These are phyloP conservation scores for Luzula sylvatica DNA, from an alignment of 176 grass and related monocot species.

Conservation along the genomic window DNA sequence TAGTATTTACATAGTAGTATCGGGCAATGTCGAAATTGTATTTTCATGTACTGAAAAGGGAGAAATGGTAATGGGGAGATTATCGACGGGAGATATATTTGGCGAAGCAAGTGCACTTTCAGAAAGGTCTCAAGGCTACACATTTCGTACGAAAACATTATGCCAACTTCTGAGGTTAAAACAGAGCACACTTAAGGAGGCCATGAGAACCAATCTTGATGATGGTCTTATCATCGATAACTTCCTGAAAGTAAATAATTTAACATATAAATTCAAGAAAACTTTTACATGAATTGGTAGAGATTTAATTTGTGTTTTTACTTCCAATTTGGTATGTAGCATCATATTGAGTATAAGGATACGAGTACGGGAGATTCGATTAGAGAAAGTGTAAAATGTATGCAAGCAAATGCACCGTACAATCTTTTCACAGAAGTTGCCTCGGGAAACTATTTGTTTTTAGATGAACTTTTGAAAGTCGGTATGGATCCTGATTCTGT, in stretches of 20 bases:
- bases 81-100: slow-evolving; percentile 50
- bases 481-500: slow-evolving; percentile 80
- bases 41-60: slow-evolving; percentile 17
- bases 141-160: slow-evolving; percentile 68
- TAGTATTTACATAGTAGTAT: slow-evolving; percentile 66
- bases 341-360: slow-evolving; percentile 68
- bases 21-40: slow-evolving; percentile 61
- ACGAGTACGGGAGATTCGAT: slow-evolving; percentile 52
- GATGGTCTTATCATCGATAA: slow-evolving; percentile 68
- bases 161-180: slow-evolving; percentile 79
- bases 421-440: slow-evolving; percentile 68
- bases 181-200: slow-evolving; percentile 77
- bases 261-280: too few species aligned
- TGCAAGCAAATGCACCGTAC: slow-evolving; percentile 44
- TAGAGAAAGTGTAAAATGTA: slow-evolving; percentile 30
- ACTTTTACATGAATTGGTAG: too few species aligned
- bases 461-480: slow-evolving; percentile 67
- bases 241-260: slow-evolving; percentile 62
- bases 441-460: slow-evolving; percentile 65
- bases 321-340: slow-evolving; percentile 32
- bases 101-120: slow-evolving; percentile 74
- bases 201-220: slow-evolving; percentile 60
- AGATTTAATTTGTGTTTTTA: too few species aligned
- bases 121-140: slow-evolving; percentile 50
- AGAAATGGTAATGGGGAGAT: slow-evolving; percentile 31